A percentile compares a stretch with the other conserved stretches of the same genome.
phyloP scores from a whole-genome alignment of 805 yeast genomes.

The Zygoascus flipseniorum region DNA sequence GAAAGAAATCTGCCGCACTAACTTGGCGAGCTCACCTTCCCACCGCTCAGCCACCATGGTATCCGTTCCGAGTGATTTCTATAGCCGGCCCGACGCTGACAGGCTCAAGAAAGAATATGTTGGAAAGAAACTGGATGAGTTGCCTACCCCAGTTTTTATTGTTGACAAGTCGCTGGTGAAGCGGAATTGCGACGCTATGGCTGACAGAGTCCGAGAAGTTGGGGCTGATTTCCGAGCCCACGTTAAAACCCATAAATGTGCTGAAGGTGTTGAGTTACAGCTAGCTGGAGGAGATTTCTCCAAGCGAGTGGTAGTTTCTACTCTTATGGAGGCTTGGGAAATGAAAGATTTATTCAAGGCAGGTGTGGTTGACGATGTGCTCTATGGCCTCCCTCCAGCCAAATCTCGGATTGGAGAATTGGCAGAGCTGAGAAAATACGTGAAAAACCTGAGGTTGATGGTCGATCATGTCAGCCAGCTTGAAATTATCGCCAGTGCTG shows the following conservation, averaged over 20 bases:
- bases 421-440: conserved; percentile 33
- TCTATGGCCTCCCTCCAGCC: conserved; percentile 53
- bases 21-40: neutral
- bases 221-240: conserved; percentile 53
- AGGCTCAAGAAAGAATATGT: conserved; percentile 23
- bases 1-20: conserved; percentile 1
- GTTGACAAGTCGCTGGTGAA: conserved; percentile 37
- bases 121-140: conserved; percentile 37
- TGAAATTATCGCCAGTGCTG: conserved; percentile 36
- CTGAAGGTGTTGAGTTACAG: conserved; percentile 50
- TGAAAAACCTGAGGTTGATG: conserved; percentile 43
- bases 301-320: conserved; percentile 54
- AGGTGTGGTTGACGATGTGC: conserved; percentile 41
- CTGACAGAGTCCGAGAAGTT: conserved; percentile 34
- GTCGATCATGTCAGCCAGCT: conserved; percentile 55
- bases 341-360: conserved; percentile 32
- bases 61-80: conserved; percentile 9
- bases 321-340: conserved; percentile 58
- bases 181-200: conserved; percentile 43
- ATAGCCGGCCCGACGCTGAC: conserved; percentile 14
- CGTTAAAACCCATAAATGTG: conserved; percentile 66
- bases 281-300: conserved; percentile 34
- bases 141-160: conserved; percentile 55
- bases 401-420: conserved; percentile 41
- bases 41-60: neutral